Conservation (phyloP, 345 rosid genomes). For the Aegle marmelos region DNA sequence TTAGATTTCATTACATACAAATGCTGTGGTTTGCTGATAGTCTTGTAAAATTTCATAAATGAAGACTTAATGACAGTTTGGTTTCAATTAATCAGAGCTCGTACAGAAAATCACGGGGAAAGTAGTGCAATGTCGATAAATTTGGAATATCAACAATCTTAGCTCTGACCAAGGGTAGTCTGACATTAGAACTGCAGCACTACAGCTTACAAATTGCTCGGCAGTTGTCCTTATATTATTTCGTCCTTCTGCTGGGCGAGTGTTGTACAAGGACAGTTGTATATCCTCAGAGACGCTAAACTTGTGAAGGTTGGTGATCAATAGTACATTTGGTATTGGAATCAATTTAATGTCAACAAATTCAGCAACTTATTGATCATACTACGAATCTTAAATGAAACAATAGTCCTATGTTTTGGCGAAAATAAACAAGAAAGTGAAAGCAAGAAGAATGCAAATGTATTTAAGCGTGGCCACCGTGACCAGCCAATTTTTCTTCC, state of each 20-base stretch:
- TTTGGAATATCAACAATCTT: not conserved
- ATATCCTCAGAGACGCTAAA: not conserved
- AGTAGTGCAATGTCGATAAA: not conserved
- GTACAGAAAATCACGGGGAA: no score
- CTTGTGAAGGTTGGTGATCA: not conserved
- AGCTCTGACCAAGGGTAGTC: not conserved
- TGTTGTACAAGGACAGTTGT: not conserved
- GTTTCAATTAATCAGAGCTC: not conserved
- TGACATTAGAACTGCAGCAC: not conserved
- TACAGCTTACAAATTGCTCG: not conserved
- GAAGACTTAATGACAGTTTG: not conserved
- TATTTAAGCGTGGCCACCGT: constrained; percentile 13
- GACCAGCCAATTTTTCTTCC: constrained; percentile 25
- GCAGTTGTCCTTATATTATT: not conserved
- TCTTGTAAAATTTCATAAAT: not conserved
- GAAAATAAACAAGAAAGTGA: not conserved
- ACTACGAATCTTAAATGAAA: not conserved
- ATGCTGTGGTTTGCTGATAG: not conserved
- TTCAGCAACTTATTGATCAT: not conserved
- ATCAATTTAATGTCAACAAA: not conserved
- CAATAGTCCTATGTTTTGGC: not conserved
- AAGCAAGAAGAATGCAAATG: not conserved
- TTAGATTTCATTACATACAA: not conserved
- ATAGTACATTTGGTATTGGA: not conserved
- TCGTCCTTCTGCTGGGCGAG: not conserved